Conservation (phyloP, 2,329 filamentous ascomycete species). For the Penicillium verrucosum region DNA sequence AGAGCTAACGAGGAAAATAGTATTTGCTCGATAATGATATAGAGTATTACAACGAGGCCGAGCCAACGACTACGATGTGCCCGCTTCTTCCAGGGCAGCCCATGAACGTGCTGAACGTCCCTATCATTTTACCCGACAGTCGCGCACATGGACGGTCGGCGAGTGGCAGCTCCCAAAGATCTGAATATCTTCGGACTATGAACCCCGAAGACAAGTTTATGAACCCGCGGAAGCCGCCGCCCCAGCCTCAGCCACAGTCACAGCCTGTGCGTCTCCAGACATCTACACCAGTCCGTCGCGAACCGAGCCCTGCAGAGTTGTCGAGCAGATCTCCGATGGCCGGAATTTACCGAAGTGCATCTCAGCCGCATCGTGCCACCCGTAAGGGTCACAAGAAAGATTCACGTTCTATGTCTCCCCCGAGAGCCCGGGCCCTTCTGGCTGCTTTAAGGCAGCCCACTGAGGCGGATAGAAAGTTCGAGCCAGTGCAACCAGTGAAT, state of each 20-base stretch:
- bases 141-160: constrained; percentile 58
- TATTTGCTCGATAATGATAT: constrained; percentile 77
- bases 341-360: constrained; percentile 29
- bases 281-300: constrained; percentile 36
- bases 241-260: constrained; percentile 49
- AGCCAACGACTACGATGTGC: constrained; percentile 73
- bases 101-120: constrained; percentile 80
- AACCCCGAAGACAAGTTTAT: constrained; percentile 73
- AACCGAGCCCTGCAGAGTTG: constrained; percentile 23
- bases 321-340: constrained; percentile 29
- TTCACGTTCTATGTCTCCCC: constrained; percentile 38
- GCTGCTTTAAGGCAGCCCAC: constrained; percentile 38
- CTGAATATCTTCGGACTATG: constrained; percentile 65
- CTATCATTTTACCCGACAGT: constrained; percentile 58
- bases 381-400: constrained; percentile 23
- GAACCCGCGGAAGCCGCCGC: constrained; percentile 61
- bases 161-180: constrained; percentile 59
- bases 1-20: constrained; percentile 47
- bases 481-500: constrained; percentile 8
- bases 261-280: constrained; percentile 46
- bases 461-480: constrained; percentile 10
- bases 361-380: constrained; percentile 35
- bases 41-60: constrained; percentile 70
- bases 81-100: constrained; percentile 84
- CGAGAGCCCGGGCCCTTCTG: constrained; percentile 36